Conservation (phyloP, 345 rosid genomes). For the Trapa incisa region DNA sequence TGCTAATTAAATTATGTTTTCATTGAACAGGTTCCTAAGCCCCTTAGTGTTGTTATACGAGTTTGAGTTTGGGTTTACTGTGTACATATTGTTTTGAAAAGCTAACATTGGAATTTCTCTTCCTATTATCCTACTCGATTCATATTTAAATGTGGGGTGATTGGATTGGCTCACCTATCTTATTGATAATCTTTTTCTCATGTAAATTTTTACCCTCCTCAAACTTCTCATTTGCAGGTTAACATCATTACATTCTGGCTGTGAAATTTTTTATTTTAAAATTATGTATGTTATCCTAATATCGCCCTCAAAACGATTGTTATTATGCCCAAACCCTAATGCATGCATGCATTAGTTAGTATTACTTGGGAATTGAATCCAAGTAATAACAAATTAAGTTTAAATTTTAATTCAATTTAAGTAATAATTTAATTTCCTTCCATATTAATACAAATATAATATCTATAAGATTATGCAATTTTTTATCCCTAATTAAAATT, state of each 20-base stretch:
- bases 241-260: background rate
- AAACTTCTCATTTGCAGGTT: background rate
- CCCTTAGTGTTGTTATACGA: slow-evolving; percentile 77
- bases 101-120: background rate
- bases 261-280: slow-evolving; percentile 14
- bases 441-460: no score
- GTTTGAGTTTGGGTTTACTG: slow-evolving; percentile 81
- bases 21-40: slow-evolving; percentile 52
- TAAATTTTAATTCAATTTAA: no score
- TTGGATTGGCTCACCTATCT: slow-evolving; percentile 77
- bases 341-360: no score
- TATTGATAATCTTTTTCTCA: slow-evolving; percentile 68
- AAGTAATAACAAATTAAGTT: no score
- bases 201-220: slow-evolving; percentile 23
- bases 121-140: background rate
- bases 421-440: no score
- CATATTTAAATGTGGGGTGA: slow-evolving; percentile 57
- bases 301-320: no score
- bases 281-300: no score
- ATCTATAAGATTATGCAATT: no score
- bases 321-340: no score
- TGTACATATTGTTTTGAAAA: slow-evolving; percentile 20
- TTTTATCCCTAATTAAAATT: no score
- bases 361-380: no score
- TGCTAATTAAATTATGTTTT: background rate